Conservation (phyloP, 352 stramenopile species). For the Blastocystis sp. region DNA sequence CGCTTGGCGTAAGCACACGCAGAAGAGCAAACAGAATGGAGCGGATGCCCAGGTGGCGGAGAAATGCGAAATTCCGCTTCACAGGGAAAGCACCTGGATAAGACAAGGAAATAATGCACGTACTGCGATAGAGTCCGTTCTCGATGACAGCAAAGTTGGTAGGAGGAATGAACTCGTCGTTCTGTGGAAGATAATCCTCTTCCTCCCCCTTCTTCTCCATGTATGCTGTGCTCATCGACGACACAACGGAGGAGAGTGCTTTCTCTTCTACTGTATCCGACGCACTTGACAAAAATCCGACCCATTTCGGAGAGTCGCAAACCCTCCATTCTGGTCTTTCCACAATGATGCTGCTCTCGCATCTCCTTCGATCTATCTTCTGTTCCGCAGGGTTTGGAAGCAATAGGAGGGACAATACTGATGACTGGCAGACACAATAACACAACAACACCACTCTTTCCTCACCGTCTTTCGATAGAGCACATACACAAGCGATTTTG, state of each 20-base stretch:
- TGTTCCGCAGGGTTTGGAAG: not conserved
- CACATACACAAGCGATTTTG: not conserved
- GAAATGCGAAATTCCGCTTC: constrained; percentile 62
- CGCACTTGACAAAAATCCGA: too few species aligned
- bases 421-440: too few species aligned
- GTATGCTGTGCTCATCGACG: not conserved
- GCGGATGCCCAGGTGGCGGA: constrained; percentile 53
- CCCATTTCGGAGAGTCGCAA: too few species aligned
- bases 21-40: constrained; percentile 36
- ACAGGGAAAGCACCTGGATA: constrained; percentile 56
- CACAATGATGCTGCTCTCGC: not conserved
- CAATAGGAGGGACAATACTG: too few species aligned
- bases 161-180: constrained; percentile 66
- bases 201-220: not conserved
- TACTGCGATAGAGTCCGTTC: constrained; percentile 64
- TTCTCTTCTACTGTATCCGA: too few species aligned
- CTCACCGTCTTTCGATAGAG: not conserved
- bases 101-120: not conserved
- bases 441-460: too few species aligned
- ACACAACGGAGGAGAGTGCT: not conserved
- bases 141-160: constrained; percentile 67
- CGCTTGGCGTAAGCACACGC: constrained; percentile 1
- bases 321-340: not conserved
- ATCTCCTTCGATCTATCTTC: not conserved
- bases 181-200: constrained; percentile 45